Base-by-base conservation (phyloP, 2,329 filamentous ascomycete genomes). In the Tolypocladium guangdongense region DNA sequence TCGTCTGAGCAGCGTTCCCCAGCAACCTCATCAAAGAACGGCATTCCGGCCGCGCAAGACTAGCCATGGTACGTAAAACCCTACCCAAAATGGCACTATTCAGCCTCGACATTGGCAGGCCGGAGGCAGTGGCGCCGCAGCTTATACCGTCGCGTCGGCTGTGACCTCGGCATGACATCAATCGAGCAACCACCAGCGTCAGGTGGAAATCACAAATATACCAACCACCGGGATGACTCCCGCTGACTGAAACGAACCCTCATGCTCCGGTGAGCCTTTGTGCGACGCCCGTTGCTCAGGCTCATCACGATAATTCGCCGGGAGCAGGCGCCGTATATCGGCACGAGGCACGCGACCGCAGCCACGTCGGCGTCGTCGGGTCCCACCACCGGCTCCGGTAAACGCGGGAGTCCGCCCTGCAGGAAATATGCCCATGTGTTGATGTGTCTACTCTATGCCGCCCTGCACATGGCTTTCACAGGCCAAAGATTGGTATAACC, bases 121-220 rank as follows among this genome's bases (percentile, higher is more conserved):
- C n/a, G 7, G 46, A 36, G 45, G 22, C 16, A 20, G 24, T 35
- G 49, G 41, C 24, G 37, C 38, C 32, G 18, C 24, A 36, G 46
- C 22, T 39, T 46, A 32, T 49, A 35, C 36, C 18, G 22, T 14
- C 24, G 33, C 24, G 18, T 32, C n/a, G n/a, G 32, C n/a, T 18
- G 50, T 45, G 49, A 52, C 48, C 41, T 52, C 54, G 54, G 49
- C 45, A 54, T 56, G 55, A 56, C 55, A 52, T 56, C 55, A 54
- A 52, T 46, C 48, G 39, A 22, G 33, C 14, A 16, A 30, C 36
- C 32, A 30, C 37, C 37, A 30, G 16, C 24, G 24, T n/a, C 24
- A 2, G 2, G 20, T 35, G 12, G 27, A 27, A 27, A 11, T 4
- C 11, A 20, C 39, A 7, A 6, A 18, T 27, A 24, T 12, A 4